A percentile compares a stretch with the other conserved stretches of the same genome.
Evolutionary conservation across 495 filamentous ascomycete species (phyloP).

Genomic region (Podospora sp.): DNA sequence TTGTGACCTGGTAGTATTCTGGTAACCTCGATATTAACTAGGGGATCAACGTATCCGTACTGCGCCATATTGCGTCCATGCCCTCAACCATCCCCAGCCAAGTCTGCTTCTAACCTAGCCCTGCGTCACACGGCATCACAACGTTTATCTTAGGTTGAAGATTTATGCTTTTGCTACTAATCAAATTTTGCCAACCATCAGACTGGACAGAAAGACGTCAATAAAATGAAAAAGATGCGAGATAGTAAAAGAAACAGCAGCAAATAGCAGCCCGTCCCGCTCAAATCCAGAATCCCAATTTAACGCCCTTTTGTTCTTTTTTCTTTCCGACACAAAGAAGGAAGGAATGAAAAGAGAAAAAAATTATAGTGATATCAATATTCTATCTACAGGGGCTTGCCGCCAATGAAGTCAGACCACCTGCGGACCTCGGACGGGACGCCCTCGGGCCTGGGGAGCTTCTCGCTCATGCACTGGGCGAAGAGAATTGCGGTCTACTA

Average conservation of each 20-base stretch:
- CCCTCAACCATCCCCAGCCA: too few relatives aligned
- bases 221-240: background rate
- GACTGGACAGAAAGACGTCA: background rate
- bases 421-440: slow-evolving; percentile 87
- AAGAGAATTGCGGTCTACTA: slow-evolving; percentile 89
- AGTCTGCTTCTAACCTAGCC: too few relatives aligned
- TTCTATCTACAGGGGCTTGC: slow-evolving; percentile 76
- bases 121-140: too few relatives aligned
- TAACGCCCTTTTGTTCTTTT: background rate
- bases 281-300: background rate
- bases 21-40: too few relatives aligned
- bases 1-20: background rate
- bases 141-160: background rate
- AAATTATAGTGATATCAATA: slow-evolving; percentile 4
- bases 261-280: background rate
- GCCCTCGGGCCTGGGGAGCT: slow-evolving; percentile 78
- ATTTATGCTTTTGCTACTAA: background rate
- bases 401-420: slow-evolving; percentile 94
- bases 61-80: too few relatives aligned
- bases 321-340: background rate
- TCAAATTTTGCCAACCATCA: background rate
- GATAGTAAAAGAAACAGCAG: background rate
- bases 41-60: too few relatives aligned
- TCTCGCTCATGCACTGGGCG: slow-evolving; percentile 93
- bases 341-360: background rate